Conservation (phyloP, 2,329 filamentous ascomycete species). For the Cephalotrichum gorgonifer region DNA sequence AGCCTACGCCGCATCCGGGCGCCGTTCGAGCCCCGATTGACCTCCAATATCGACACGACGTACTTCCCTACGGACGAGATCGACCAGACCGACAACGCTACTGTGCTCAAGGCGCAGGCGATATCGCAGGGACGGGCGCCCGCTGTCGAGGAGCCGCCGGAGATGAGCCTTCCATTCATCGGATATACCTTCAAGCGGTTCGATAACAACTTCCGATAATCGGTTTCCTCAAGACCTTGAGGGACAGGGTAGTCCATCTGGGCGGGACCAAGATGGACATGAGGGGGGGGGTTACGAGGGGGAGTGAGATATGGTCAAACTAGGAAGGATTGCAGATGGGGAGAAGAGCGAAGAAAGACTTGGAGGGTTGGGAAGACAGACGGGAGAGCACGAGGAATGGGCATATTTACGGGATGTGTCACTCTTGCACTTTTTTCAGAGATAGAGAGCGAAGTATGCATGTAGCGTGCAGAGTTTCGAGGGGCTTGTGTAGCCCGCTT, state of each 20-base stretch:
- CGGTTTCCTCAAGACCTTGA: neutral
- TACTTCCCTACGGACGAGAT: slow-evolving; percentile 99
- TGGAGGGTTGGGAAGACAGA: too few relatives aligned
- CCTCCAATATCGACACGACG: slow-evolving; percentile 88
- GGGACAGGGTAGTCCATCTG: neutral
- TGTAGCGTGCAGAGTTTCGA: too few relatives aligned
- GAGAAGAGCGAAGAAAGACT: too few relatives aligned
- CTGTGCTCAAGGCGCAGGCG: slow-evolving; percentile 74
- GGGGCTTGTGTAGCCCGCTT: too few relatives aligned
- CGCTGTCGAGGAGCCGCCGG: slow-evolving; percentile 62
- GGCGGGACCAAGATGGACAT: neutral
- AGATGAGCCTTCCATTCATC: slow-evolving; percentile 80
- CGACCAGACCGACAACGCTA: slow-evolving; percentile 88
- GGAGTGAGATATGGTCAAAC: too few relatives aligned
- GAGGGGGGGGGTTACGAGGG: too few relatives aligned
- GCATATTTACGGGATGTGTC: too few relatives aligned
- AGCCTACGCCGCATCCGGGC: slow-evolving; percentile 85
- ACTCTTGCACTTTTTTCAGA: too few relatives aligned
- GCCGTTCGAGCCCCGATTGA: slow-evolving; percentile 88
- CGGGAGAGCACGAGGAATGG: too few relatives aligned
- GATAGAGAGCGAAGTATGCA: too few relatives aligned
- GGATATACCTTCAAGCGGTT: slow-evolving; percentile 83
- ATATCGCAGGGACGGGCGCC: slow-evolving; percentile 49
- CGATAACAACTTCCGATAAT: slow-evolving; percentile 54
- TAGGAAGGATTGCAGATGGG: too few relatives aligned